A percentile compares a stretch with the other conserved stretches of the same genome.
phyloP scores from a whole-genome alignment of 306 rosid genomes.

The Oemleria cerasiformis region DNA sequence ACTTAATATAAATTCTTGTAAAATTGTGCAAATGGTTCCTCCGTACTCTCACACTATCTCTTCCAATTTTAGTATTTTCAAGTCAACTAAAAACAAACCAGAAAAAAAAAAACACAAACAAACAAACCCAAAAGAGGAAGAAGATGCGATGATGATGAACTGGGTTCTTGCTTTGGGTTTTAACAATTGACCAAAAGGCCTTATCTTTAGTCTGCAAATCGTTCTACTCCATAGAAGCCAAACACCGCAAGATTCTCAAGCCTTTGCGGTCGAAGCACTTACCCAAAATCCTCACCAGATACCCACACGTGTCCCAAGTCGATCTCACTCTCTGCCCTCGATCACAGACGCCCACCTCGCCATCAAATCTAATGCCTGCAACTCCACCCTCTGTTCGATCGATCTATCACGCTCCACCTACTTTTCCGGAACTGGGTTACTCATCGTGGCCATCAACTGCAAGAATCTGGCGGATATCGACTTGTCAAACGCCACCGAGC shows the following conservation, averaged over 20 bases:
- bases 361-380: slow-evolving; percentile 39
- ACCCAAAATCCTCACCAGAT: slow-evolving; percentile 46
- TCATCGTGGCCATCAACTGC: slow-evolving; percentile 42
- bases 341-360: slow-evolving; percentile 43
- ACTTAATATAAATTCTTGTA: no score
- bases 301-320: slow-evolving; percentile 32
- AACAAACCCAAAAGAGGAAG: no score
- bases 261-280: slow-evolving; percentile 66
- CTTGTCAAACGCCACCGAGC: slow-evolving; percentile 75
- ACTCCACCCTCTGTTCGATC: slow-evolving; percentile 38
- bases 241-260: slow-evolving; percentile 61
- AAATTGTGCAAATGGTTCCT: no score
- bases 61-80: no score
- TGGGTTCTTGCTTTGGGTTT: no score
- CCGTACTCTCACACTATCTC: no score
- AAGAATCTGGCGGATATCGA: slow-evolving; percentile 62
- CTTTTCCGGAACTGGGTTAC: slow-evolving; percentile 60
- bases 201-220: slow-evolving; percentile 59
- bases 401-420: slow-evolving; percentile 68
- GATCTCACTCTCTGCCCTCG: slow-evolving; percentile 78
- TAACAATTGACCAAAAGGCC: slow-evolving; percentile 53
- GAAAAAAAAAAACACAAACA: no score
- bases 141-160: no score
- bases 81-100: no score
- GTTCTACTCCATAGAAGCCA: slow-evolving; percentile 58